phyloP scores from a whole-genome alignment of 371 early-diverging fungal species.

The Syncephalis plumigaleata region DNA sequence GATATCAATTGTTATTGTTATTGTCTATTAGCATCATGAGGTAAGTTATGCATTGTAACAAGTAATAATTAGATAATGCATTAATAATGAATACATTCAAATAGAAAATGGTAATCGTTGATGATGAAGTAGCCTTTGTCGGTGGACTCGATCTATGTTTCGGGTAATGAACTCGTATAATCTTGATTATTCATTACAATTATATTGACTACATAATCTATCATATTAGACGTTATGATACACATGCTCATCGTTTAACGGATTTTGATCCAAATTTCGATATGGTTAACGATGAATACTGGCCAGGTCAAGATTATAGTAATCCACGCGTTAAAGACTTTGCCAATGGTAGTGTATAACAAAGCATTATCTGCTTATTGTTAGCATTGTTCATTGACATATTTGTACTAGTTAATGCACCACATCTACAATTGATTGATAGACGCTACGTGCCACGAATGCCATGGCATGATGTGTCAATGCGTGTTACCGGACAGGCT shows the following conservation, averaged over 20 bases:
- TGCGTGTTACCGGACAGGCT: slow-evolving; percentile 17
- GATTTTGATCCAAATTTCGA: slow-evolving; percentile 35
- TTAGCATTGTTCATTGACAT: neutral
- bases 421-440: slow-evolving; percentile 28
- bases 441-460: slow-evolving; percentile 36
- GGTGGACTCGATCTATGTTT: slow-evolving; percentile 88
- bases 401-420: slow-evolving; percentile 21
- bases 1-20: neutral
- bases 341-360: slow-evolving; percentile 26
- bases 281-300: slow-evolving; percentile 23
- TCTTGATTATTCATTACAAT: no score
- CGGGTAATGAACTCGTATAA: slow-evolving; percentile 21
- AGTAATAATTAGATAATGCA: no score
- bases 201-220: neutral
- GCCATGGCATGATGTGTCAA: slow-evolving; percentile 92
- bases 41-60: slow-evolving; percentile 7
- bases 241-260: slow-evolving; percentile 55
- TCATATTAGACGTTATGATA: slow-evolving; percentile 77
- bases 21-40: slow-evolving; percentile 21
- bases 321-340: slow-evolving; percentile 89
- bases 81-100: neutral
- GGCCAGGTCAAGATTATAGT: slow-evolving; percentile 79
- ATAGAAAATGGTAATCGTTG: slow-evolving; percentile 75
- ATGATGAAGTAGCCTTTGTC: slow-evolving; percentile 66
- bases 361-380: neutral